These are phyloP conservation scores for Xerocomus cyaneibrunnescens DNA, from an alignment of 1,284 basidiomycete species.

Conservation along the genomic window DNA sequence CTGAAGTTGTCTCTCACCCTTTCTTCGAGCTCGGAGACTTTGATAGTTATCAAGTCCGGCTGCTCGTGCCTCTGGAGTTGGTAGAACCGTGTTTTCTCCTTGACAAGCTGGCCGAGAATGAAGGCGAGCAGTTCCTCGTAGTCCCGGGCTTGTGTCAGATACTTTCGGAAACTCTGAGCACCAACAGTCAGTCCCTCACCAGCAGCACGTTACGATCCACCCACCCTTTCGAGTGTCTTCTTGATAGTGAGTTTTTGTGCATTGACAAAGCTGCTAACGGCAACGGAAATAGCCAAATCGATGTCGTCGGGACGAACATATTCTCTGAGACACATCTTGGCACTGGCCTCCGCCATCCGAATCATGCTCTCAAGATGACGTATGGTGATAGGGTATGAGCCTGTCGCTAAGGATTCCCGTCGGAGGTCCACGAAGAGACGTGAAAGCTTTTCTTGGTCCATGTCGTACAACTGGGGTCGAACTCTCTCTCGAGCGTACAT, in stretches of 20 bases:
- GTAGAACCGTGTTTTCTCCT: conserved; percentile 88
- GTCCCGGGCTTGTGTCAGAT: conserved; percentile 91
- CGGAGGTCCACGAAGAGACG: conserved; percentile 96
- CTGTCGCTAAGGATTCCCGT: conserved; percentile 94
- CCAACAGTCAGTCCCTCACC: conserved; percentile 17
- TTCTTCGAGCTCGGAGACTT: conserved; percentile 78
- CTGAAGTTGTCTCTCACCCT: conserved; percentile 51
- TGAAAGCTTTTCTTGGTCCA: conserved; percentile 95
- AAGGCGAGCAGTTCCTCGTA: conserved; percentile 95
- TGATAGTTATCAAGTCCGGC: conserved; percentile 73
- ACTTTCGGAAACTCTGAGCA: conserved; percentile 90
- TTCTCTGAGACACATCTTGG: conserved; percentile 97
- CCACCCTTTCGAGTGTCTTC: conserved; percentile 91
- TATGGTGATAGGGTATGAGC: conserved; percentile 97
- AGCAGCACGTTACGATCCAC: conserved; percentile 31
- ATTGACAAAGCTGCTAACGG: conserved; percentile 91
- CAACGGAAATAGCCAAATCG: conserved; percentile 94
- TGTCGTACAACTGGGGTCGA: conserved; percentile 87
- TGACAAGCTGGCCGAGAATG: conserved; percentile 91
- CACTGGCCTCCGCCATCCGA: conserved; percentile 97
- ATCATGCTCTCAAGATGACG: conserved; percentile 99
- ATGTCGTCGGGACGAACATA: conserved; percentile 97
- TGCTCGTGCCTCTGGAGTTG: conserved; percentile 76
- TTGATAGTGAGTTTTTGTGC: conserved; percentile 99
- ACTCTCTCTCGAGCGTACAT: conserved; percentile 97